Evolutionary conservation across 106 monocot species (phyloP), one percentile per base, ranked within the genome.

Genomic region (Apostasia ramifera): DNA sequence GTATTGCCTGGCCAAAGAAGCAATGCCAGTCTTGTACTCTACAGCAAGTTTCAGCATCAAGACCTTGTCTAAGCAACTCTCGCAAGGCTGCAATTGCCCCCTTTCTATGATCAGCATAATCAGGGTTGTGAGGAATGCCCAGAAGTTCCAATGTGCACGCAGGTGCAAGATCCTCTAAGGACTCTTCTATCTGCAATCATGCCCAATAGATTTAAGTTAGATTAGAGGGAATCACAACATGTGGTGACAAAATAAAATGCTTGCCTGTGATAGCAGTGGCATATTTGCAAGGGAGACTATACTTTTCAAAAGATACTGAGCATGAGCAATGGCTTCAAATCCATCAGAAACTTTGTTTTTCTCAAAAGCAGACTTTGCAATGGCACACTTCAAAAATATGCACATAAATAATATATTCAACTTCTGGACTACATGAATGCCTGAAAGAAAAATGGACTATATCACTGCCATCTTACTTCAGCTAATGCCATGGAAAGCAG

Each of bases 261-360:
- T 76, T 85, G 71, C 97, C 89, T 98, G 89, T 66, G 77, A 79
- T 67, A 98, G 55, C 60, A 98, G 69, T 55, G 97, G 81, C 84
- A 92, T 70, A 53, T 84, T 83, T 43, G 37, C 87, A 15, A 89
- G 73, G 81, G 87, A 92, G 8, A 38, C 57, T 79, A 84, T 87
- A 78, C 92, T 92, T 80, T 78, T 89, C 43, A 98, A 73, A 48
- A 98, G 71, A 74, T 81, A 79, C 53, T 90, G 97, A 73, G 97
- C 92, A 64, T 84, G 89, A 68, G 97, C 97, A 73, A 98, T 81
- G 66, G 97, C 89, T 76, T 98, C 97, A 83, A 98, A 98, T 58
- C 92, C 97, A 75, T 85, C 85, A 77, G 80, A 89, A 48, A 98
- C 79, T 79, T 85, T 92, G 51, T 72, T 90, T 66, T 83, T 90